Conservation (phyloP, 1,284 basidiomycete species). For the Austroboletus niveus region DNA sequence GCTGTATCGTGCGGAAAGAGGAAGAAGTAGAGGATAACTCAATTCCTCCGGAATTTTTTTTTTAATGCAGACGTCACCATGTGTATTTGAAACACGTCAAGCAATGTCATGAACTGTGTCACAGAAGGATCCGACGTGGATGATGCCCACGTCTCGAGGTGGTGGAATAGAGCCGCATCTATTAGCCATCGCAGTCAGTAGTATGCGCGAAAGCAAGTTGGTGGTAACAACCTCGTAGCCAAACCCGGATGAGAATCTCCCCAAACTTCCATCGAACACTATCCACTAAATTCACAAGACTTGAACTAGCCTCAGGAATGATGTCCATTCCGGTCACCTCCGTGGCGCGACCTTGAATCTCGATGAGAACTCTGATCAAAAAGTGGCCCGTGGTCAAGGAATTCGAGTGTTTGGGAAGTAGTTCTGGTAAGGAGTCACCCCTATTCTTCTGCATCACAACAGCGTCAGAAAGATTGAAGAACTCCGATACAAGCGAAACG, state of each 20-base stretch:
- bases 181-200: conserved; percentile 10
- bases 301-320: conserved; percentile 66
- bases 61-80: conserved; percentile 78
- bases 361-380: conserved; percentile 75
- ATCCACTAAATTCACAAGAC: conserved; percentile 73
- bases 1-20: conserved; percentile 47
- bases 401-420: conserved; percentile 76
- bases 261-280: conserved; percentile 87
- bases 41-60: conserved; percentile 81
- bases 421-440: conserved; percentile 41
- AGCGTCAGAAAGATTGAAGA: conserved; percentile 86
- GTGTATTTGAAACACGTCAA: conserved; percentile 84
- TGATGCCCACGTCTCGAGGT: conserved; percentile 84
- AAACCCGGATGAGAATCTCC: conserved; percentile 76
- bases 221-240: conserved; percentile 70
- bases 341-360: conserved; percentile 83
- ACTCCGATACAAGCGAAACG: conserved; percentile 82
- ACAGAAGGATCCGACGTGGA: conserved; percentile 56
- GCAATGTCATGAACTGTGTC: conserved; percentile 68
- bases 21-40: conserved; percentile 51
- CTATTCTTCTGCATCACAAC: conserved; percentile 47
- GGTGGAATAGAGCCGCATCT: conserved; percentile 87
- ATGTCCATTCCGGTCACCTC: conserved; percentile 85
- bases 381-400: conserved; percentile 84
- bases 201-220: background rate